These are phyloP conservation scores for Boletus pseudo-olivaceus DNA, from an alignment of 768 basidiomycete genomes.

Conservation along the genomic window DNA sequence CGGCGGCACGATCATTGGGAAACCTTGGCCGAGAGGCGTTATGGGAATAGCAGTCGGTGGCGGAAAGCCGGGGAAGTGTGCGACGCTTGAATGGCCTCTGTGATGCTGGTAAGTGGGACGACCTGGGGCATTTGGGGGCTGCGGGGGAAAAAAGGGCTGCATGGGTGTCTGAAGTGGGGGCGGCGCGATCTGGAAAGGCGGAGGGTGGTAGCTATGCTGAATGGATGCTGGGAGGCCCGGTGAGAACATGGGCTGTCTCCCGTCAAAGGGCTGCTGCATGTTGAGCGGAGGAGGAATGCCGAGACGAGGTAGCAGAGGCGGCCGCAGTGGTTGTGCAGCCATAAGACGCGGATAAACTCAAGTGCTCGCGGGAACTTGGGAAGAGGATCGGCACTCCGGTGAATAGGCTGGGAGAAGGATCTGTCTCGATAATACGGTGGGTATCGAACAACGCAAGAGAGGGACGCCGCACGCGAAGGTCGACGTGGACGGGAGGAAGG, in stretches of 20 bases:
- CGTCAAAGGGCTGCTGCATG: constrained; percentile 54
- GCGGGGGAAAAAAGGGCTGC: constrained; percentile 60
- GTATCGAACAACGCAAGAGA: background rate
- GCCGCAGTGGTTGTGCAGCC: constrained; percentile 40
- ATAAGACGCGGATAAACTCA: constrained; percentile 6
- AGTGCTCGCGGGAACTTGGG: background rate
- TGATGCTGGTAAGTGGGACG: constrained; percentile 53
- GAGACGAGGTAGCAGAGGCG: constrained; percentile 53
- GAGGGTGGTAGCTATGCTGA: constrained; percentile 55
- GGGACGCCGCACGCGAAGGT: constrained; percentile 4
- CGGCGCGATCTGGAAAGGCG: constrained; percentile 42
- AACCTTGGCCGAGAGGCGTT: constrained; percentile 57
- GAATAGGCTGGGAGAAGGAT: background rate
- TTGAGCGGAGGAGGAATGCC: constrained; percentile 52
- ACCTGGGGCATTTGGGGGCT: constrained; percentile 46
- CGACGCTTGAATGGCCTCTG: constrained; percentile 54
- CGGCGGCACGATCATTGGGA: constrained; percentile 49
- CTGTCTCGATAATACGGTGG: background rate
- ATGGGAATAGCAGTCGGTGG: constrained; percentile 54
- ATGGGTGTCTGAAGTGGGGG: constrained; percentile 66
- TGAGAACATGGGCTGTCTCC: constrained; percentile 53
- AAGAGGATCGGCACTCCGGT: background rate
- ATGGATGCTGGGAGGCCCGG: constrained; percentile 61
- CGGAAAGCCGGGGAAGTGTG: constrained; percentile 59
- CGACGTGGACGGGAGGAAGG: constrained; percentile 2